A percentile compares a stretch with the other conserved stretches of the same genome.
Evolutionary conservation across 139 green algal genomes (phyloP).

Genomic region (Bryopsis sp.): DNA sequence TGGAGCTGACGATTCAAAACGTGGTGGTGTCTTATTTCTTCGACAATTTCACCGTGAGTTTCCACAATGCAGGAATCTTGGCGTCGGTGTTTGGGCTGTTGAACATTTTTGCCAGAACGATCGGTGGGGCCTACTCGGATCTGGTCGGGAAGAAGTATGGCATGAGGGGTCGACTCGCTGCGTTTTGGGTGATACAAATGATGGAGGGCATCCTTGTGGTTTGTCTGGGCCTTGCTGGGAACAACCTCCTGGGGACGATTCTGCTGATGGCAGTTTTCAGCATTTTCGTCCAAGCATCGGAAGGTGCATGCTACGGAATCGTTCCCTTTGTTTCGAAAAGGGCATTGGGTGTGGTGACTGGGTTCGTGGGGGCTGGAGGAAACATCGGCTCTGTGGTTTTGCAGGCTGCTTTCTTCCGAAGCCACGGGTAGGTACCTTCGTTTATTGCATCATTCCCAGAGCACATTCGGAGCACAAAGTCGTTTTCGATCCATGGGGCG

Average conservation of each 20-base stretch:
- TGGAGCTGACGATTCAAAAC: conserved; percentile 6
- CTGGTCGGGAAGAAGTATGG: not conserved
- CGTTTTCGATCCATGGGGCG: too few species aligned
- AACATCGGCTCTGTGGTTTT: conserved; percentile 78
- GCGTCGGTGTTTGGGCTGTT: conserved; percentile 26
- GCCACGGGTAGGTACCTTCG: too few species aligned
- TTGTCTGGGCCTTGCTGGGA: conserved; percentile 52
- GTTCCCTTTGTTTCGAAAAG: conserved; percentile 85
- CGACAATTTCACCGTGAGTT: conserved; percentile 38
- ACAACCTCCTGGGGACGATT: conserved; percentile 60
- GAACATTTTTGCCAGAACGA: conserved; percentile 38
- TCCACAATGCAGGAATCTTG: conserved; percentile 18
- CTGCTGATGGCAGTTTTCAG: conserved; percentile 73
- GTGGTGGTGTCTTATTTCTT: conserved; percentile 11
- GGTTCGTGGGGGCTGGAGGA: conserved; percentile 82
- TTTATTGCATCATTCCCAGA: too few species aligned
- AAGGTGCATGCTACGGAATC: conserved; percentile 60
- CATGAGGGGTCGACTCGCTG: conserved; percentile 52
- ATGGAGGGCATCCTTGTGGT: conserved; percentile 68
- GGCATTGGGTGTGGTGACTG: conserved; percentile 71
- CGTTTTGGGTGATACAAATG: conserved; percentile 58
- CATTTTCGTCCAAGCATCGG: conserved; percentile 58
- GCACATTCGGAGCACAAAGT: too few species aligned
- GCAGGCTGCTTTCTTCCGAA: not conserved
- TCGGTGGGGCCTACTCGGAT: not conserved